Conservation (phyloP, 805 yeast genomes). For the Kluyveromyces siamensis region DNA sequence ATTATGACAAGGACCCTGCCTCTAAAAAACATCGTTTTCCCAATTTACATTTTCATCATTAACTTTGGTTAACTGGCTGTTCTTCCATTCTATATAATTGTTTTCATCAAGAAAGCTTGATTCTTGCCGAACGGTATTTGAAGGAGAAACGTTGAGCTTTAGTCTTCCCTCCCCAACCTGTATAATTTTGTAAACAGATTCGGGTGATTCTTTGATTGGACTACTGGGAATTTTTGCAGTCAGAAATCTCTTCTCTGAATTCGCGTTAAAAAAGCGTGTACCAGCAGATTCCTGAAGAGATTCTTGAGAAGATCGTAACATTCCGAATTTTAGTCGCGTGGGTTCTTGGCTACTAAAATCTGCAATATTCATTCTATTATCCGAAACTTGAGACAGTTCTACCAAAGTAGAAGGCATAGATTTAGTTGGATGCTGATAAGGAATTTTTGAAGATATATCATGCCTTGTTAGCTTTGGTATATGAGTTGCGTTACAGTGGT, state of each 20-base stretch:
- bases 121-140: conserved; percentile 6
- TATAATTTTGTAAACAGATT: conserved; percentile 23
- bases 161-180: conserved; percentile 27
- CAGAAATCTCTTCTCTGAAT: background rate
- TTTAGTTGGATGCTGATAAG: background rate
- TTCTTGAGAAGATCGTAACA: background rate
- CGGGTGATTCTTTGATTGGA: conserved; percentile 22
- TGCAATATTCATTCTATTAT: background rate
- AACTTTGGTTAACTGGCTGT: conserved; percentile 23
- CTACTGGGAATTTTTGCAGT: conserved; percentile 11
- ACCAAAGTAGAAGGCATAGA: background rate
- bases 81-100: conserved; percentile 23
- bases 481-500: background rate
- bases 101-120: conserved; percentile 27
- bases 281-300: background rate
- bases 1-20: background rate
- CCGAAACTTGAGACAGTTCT: background rate
- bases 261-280: background rate
- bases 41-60: conserved; percentile 8
- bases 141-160: conserved; percentile 13
- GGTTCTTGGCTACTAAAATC: background rate
- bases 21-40: conserved; percentile 8
- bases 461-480: background rate
- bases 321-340: background rate
- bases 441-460: background rate